Evolutionary conservation across 2,329 filamentous ascomycete species (phyloP).

Genomic region (Xylariaceae sp.): DNA sequence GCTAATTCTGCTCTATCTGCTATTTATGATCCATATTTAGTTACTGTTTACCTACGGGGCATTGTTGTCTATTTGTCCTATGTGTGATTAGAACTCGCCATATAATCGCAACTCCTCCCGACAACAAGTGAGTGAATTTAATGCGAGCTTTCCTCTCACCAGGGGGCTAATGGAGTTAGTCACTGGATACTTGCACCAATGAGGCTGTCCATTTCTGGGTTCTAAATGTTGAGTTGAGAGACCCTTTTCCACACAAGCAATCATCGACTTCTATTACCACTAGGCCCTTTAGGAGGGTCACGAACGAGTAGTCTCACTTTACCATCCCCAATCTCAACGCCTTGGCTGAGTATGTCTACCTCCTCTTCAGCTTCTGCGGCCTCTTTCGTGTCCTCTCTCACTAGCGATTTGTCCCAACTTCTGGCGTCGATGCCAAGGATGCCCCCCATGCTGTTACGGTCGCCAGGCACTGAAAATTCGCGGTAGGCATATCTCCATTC

Average conservation of each 20-base stretch:
- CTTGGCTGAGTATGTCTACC: slow-evolving; percentile 67
- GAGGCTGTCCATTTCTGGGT: no score
- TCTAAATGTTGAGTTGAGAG: no score
- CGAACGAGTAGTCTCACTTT: slow-evolving; percentile 70
- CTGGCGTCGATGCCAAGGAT: slow-evolving; percentile 72
- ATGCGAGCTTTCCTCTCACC: no score
- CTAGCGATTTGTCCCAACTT: slow-evolving; percentile 69
- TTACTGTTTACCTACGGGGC: no score
- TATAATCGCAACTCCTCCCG: no score
- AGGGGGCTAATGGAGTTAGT: no score
- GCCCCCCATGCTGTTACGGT: slow-evolving; percentile 82
- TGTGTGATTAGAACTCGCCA: no score
- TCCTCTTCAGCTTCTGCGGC: slow-evolving; percentile 50
- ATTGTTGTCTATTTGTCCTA: no score
- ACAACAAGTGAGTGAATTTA: no score
- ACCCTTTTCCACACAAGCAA: slow-evolving; percentile 13
- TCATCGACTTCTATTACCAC: slow-evolving; percentile 53
- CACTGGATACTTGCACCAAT: no score
- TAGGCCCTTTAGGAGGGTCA: slow-evolving; percentile 65
- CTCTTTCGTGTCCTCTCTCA: slow-evolving; percentile 52
- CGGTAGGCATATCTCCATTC: slow-evolving; percentile 96
- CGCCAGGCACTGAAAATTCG: slow-evolving; percentile 96
- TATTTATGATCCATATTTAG: no score
- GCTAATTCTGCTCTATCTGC: no score
- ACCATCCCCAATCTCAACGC: slow-evolving; percentile 71